Evolutionary conservation across 2,329 filamentous ascomycete genomes (phyloP).

Genomic region (Paracoccidioides brasiliensis): DNA sequence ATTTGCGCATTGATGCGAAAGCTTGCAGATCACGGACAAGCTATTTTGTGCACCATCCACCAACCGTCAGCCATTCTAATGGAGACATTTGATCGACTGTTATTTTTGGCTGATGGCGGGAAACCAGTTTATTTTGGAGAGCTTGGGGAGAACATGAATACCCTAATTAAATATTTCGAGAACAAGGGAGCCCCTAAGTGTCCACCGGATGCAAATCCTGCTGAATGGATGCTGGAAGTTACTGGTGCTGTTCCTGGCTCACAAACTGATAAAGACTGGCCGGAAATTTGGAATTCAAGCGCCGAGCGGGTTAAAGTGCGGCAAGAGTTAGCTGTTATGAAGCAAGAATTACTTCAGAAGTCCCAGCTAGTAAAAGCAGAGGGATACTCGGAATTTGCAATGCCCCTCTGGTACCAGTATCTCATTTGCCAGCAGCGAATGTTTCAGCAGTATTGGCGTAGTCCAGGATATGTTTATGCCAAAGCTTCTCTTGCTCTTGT

Average conservation of each 20-base stretch:
- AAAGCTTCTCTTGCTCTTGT: conserved; percentile 57
- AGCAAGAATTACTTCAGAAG: conserved; percentile 30
- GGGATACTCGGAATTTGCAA: conserved; percentile 57
- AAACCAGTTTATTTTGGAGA: conserved; percentile 58
- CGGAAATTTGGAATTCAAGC: conserved; percentile 42
- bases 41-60: conserved; percentile 90
- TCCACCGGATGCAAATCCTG: conserved; percentile 52
- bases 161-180: conserved; percentile 52
- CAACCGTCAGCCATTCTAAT: conserved; percentile 94
- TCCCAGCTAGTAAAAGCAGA: conserved; percentile 5
- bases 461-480: conserved; percentile 76
- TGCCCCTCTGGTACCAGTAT: conserved; percentile 57
- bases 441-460: conserved; percentile 88
- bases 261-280: conserved; percentile 41
- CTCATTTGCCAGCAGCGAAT: conserved; percentile 57
- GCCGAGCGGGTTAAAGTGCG: conserved; percentile 39
- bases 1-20: conserved; percentile 82
- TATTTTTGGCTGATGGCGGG: conserved; percentile 53
- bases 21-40: conserved; percentile 75
- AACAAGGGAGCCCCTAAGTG: conserved; percentile 51
- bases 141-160: conserved; percentile 47
- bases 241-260: conserved; percentile 48
- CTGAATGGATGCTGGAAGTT: conserved; percentile 58
- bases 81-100: conserved; percentile 60
- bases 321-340: conserved; percentile 37